These are phyloP conservation scores for Eucalyptus leucophloia DNA, from an alignment of 345 rosid genomes.

Conservation along the genomic window DNA sequence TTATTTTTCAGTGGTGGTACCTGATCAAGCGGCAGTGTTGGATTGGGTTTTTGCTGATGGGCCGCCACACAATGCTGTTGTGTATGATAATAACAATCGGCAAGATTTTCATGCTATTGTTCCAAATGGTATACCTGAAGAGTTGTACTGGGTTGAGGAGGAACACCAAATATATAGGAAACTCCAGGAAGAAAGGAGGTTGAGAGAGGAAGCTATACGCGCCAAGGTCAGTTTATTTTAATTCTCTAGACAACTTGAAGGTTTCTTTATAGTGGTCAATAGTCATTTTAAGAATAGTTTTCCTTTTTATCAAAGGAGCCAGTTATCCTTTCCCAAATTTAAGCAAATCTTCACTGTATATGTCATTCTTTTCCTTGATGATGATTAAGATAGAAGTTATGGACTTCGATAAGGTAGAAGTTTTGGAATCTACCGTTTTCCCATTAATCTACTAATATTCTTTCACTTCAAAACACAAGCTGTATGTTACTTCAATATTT, in stretches of 20 bases:
- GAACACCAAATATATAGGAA: constrained; percentile 42
- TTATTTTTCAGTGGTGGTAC: constrained; percentile 51
- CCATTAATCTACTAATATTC: neutral
- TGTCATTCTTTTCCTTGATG: neutral
- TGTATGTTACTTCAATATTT: neutral
- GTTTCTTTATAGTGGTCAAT: neutral
- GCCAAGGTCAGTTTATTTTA: constrained; percentile 43
- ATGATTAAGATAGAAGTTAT: neutral
- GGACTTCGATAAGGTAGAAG: neutral
- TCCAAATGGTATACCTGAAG: constrained; percentile 34
- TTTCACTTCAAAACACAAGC: neutral
- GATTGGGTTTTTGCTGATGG: constrained; percentile 97
- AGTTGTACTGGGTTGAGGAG: constrained; percentile 66
- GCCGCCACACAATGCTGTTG: constrained; percentile 49
- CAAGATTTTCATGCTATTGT: constrained; percentile 78
- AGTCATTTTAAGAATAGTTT: neutral
- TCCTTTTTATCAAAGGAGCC: neutral
- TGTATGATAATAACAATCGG: constrained; percentile 59
- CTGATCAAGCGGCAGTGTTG: constrained; percentile 48
- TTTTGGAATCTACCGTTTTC: neutral
- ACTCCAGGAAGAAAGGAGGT: constrained; percentile 61
- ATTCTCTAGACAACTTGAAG: neutral
- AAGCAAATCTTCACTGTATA: neutral
- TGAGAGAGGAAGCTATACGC: constrained; percentile 59
- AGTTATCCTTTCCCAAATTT: neutral